phyloP scores from a whole-genome alignment of 192 early-diverging fungal genomes.

The Paraglomus brasilianum region DNA sequence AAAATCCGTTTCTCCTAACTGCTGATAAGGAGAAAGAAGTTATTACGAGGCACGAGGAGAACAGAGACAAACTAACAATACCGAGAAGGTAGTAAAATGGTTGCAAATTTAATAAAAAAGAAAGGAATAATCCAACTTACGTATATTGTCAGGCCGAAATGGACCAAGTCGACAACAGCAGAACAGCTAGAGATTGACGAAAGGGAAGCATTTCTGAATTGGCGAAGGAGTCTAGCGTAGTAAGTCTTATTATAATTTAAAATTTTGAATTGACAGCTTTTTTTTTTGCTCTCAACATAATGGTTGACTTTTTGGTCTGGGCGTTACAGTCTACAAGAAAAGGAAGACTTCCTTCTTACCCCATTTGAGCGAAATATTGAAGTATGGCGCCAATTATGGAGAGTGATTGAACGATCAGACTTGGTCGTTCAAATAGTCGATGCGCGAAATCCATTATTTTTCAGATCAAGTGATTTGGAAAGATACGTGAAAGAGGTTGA shows the following conservation, averaged over 20 bases:
- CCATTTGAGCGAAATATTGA: constrained; percentile 99
- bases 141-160: constrained; percentile 59
- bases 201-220: constrained; percentile 85
- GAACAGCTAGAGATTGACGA: constrained; percentile 79
- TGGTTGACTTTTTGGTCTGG: neutral
- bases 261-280: constrained; percentile 11
- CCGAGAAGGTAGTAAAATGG: constrained; percentile 59
- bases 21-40: constrained; percentile 75
- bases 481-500: constrained; percentile 91
- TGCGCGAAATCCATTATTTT: constrained; percentile 93
- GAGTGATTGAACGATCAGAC: constrained; percentile 95
- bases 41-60: constrained; percentile 73
- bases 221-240: constrained; percentile 83
- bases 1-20: constrained; percentile 83
- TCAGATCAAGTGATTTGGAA: constrained; percentile 85
- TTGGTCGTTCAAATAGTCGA: constrained; percentile 99
- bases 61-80: constrained; percentile 74
- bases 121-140: neutral
- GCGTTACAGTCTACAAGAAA: constrained; percentile 74
- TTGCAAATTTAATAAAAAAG: constrained; percentile 1
- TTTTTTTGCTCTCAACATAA: constrained; percentile 29
- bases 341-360: constrained; percentile 89
- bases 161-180: constrained; percentile 83
- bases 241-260: constrained; percentile 36
- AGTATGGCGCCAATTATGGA: constrained; percentile 99